Evolutionary conservation across 2,329 filamentous ascomycete species (phyloP), one percentile per base, ranked within the genome.

Genomic region (Aspergillus bombycis): DNA sequence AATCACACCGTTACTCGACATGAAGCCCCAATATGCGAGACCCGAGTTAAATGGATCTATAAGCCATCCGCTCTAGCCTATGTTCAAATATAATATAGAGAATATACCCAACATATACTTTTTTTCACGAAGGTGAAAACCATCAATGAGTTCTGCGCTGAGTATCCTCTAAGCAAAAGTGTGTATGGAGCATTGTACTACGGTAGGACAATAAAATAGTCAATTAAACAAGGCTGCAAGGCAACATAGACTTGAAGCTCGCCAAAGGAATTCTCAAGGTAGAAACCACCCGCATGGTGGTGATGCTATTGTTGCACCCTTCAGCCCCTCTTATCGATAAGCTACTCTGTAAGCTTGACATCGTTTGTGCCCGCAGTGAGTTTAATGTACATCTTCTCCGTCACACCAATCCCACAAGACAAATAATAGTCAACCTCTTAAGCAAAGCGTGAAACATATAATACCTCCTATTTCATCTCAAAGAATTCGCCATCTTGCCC

Each of bases 261-360:
- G 28, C 19, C 8, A 10, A 21, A 11, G n/a, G 16, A 52, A 52
- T 32, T 34, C 16, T 50, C 16, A 16, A 50, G 46, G 46, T 16
- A 54, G 52, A 54, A 55, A 38, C 9, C 4, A 32, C 52, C 34
- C 52, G 52, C 52, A 32, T 41, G 8, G 21, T 36, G 10, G 28
- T 52, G 48, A 52, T 52, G 30, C 26, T 38, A 38, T 55, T 55
- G 32, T 55, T 55, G n/a, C 32, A 50, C 23, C 46, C 14, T 54
- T 16, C 11, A 45, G 52, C 21, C n/a, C 21, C 43, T 48, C 67
- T 72, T 72, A 72, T 72, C 70, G 70, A 72, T 72, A 72, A 71
- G 68, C 62, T 6, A 34, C 32, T 34, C 32, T 34, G 9, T 41
- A 28, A 63, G 57, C 67, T 67, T 56, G 61, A 55, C 19, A 34